These are phyloP conservation scores for Chytriomyces confervae DNA, from an alignment of 192 early-diverging fungal species.

Conservation along the genomic window DNA sequence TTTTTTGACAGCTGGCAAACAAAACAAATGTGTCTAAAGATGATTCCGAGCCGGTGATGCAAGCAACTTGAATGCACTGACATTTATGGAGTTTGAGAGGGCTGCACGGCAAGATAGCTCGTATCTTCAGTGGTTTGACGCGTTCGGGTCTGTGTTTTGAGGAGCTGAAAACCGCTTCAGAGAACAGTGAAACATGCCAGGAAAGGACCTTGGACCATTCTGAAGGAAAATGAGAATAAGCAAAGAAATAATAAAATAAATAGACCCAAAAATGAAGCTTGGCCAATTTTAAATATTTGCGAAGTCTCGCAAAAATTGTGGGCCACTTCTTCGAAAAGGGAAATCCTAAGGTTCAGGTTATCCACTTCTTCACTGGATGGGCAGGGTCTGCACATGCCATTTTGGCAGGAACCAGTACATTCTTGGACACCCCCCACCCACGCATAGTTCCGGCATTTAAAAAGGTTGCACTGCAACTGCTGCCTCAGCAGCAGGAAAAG, in stretches of 20 bases:
- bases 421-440: not conserved
- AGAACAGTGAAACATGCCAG: too few species aligned
- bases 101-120: slow-evolving; percentile 81
- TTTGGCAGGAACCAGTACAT: not conserved
- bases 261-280: too few species aligned
- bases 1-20: not conserved
- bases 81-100: slow-evolving; percentile 74
- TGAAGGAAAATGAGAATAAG: too few species aligned
- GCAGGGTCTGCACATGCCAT: not conserved
- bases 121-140: slow-evolving; percentile 86
- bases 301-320: too few species aligned
- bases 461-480: not conserved
- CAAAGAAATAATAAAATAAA: too few species aligned
- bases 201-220: too few species aligned
- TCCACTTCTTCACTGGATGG: too few species aligned
- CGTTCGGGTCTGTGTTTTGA: slow-evolving; percentile 80
- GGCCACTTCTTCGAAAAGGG: too few species aligned
- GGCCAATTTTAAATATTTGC: too few species aligned
- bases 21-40: slow-evolving; percentile 48
- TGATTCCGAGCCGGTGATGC: slow-evolving; percentile 43
- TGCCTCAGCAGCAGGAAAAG: not conserved
- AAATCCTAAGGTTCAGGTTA: too few species aligned
- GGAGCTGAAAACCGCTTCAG: not conserved
- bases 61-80: slow-evolving; percentile 57
- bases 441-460: not conserved